A percentile compares a stretch with the other conserved stretches of the same genome.
These are phyloP conservation scores for Plasmodium fragile DNA, from an alignment of 169 alveolate species.

Conservation along the genomic window DNA sequence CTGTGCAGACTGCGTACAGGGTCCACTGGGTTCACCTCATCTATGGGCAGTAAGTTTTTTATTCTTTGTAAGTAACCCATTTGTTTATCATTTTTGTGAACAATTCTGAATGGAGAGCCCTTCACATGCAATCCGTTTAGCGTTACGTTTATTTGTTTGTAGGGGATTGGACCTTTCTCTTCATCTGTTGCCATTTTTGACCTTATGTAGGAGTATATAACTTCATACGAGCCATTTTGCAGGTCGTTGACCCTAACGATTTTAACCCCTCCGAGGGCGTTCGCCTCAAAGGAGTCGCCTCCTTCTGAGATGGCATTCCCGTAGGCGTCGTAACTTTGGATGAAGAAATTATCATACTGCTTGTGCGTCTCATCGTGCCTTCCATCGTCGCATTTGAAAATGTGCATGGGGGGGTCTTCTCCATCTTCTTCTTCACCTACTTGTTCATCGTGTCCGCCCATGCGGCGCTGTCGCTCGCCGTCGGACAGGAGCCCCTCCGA, in stretches of 20 bases:
- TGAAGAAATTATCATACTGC: slow-evolving; percentile 35
- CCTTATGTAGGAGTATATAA: slow-evolving; percentile 33
- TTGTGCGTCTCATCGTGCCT: slow-evolving; percentile 38
- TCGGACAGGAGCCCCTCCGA: not conserved
- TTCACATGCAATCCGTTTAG: slow-evolving; percentile 56
- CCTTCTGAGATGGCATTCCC: slow-evolving; percentile 72
- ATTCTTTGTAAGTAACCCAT: slow-evolving; percentile 5
- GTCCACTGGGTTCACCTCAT: not conserved
- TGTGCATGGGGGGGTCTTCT: not conserved
- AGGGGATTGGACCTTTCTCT: not conserved
- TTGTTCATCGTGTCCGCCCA: not conserved
- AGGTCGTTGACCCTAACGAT: slow-evolving; percentile 75
- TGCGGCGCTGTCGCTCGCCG: not conserved
- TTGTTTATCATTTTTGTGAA: slow-evolving; percentile 46
- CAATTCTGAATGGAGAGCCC: slow-evolving; percentile 63
- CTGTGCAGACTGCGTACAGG: not conserved
- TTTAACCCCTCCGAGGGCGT: slow-evolving; percentile 78
- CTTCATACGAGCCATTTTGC: slow-evolving; percentile 71
- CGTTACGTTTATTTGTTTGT: slow-evolving; percentile 55
- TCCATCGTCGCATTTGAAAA: not conserved
- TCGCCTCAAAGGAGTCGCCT: slow-evolving; percentile 74
- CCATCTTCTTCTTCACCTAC: not conserved
- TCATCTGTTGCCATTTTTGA: not conserved
- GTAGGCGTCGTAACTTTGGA: slow-evolving; percentile 75
- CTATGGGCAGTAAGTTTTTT: slow-evolving; percentile 40